Conservation (phyloP, 352 stramenopile species). For the Phytophthora sansomeana region DNA sequence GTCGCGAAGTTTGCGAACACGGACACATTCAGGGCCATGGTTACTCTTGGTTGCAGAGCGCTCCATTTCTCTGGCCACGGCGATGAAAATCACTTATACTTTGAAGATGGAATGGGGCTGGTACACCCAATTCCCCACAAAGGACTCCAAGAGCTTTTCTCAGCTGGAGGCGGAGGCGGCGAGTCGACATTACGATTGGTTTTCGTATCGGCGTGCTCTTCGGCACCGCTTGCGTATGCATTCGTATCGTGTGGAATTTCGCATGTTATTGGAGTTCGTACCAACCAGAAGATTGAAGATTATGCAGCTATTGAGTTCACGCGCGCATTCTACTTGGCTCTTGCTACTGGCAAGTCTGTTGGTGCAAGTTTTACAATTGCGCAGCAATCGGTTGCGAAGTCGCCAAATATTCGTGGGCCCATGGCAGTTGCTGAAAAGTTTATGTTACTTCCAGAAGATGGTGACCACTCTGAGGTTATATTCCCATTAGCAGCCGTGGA, state of each 20-base stretch:
- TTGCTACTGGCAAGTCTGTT: slow-evolving; percentile 81
- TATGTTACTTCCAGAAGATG: slow-evolving; percentile 73
- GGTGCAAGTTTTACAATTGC: slow-evolving; percentile 76
- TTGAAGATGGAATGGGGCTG: slow-evolving; percentile 93
- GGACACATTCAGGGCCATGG: slow-evolving; percentile 91
- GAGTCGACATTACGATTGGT: slow-evolving; percentile 71
- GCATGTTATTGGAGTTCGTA: slow-evolving; percentile 92
- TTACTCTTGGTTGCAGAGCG: slow-evolving; percentile 92
- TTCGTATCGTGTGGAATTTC: slow-evolving; percentile 92
- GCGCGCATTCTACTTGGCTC: slow-evolving; percentile 80
- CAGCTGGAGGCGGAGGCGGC: slow-evolving; percentile 44
- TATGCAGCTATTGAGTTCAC: slow-evolving; percentile 89
- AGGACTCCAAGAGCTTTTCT: slow-evolving; percentile 76
- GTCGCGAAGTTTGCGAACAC: slow-evolving; percentile 95
- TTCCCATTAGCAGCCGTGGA: slow-evolving; percentile 73
- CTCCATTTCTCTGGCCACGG: slow-evolving; percentile 97
- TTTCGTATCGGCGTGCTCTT: slow-evolving; percentile 87
- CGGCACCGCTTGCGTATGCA: slow-evolving; percentile 75
- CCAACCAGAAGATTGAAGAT: slow-evolving; percentile 89
- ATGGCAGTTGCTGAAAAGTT: slow-evolving; percentile 83
- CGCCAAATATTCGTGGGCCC: slow-evolving; percentile 76
- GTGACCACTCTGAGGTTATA: slow-evolving; percentile 84
- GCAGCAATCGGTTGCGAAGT: slow-evolving; percentile 78
- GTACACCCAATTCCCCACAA: slow-evolving; percentile 82
- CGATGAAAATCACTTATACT: slow-evolving; percentile 92